These are phyloP conservation scores for Euryodendron excelsum DNA, from an alignment of 148 eudicot species.

Conservation along the genomic window DNA sequence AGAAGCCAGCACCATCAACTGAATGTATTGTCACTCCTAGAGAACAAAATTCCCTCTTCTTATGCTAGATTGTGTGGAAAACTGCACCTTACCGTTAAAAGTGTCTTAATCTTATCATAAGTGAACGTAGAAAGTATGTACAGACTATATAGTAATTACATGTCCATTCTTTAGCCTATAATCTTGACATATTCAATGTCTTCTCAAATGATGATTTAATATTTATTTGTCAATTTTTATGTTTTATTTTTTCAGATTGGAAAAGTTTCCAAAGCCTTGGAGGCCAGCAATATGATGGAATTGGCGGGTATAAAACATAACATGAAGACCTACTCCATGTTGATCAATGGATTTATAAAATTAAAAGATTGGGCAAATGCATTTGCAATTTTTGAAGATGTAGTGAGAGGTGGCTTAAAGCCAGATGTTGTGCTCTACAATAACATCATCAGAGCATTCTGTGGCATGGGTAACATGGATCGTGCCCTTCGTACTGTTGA, in stretches of 20 bases:
- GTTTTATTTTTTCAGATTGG: conserved; percentile 47
- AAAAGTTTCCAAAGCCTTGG: conserved; percentile 86
- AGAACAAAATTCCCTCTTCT: neutral
- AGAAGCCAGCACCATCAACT: neutral
- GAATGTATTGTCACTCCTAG: neutral
- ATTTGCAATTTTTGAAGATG: conserved; percentile 87
- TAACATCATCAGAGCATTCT: conserved; percentile 79
- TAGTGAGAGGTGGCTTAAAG: conserved; percentile 73
- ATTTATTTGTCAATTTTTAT: conserved; percentile 3
- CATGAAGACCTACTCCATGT: conserved; percentile 96
- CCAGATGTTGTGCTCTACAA: conserved; percentile 95
- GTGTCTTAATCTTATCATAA: neutral
- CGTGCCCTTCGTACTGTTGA: conserved; percentile 84
- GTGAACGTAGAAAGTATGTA: neutral
- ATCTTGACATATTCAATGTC: neutral
- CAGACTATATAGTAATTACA: neutral
- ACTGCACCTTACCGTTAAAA: neutral
- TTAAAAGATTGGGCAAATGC: conserved; percentile 95
- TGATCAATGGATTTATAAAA: conserved; percentile 80
- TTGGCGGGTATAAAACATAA: conserved; percentile 74
- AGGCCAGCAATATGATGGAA: conserved; percentile 70
- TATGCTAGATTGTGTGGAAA: neutral
- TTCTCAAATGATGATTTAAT: neutral
- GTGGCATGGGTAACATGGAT: conserved; percentile 92
- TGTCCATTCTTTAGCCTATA: conserved; percentile 6